Base-by-base conservation (phyloP, 1,284 basidiomycete species). In the Fomes fomentarius region DNA sequence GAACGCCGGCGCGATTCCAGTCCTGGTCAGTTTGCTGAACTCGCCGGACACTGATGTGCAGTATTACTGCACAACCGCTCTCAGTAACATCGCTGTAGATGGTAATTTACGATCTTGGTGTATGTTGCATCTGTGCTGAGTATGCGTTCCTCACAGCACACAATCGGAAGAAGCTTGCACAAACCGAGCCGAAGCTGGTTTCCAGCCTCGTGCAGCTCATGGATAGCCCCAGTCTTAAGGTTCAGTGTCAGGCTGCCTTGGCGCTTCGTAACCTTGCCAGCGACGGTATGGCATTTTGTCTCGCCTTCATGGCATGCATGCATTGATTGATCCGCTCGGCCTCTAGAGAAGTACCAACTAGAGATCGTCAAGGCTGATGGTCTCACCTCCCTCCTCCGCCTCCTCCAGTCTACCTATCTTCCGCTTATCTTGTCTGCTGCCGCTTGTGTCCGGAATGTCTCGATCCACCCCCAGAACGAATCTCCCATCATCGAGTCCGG, bases 1-100 rank as follows among this genome's bases (percentile, higher is more conserved):
- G 65, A 97, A 96, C 64, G 97, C 97, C 24, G 97, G 97, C 12
- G 97, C 97, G 19, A 98, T 99, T 57, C 97, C 97, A 12, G 97
- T 99, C 33, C 85, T 99, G 24, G 97, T 99, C 62, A 91, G 90
- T 67, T 79, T 99, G 34, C 81, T 99, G 53, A 96, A 96, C 69
- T 96, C 94, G n/a, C 86, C 93, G 39, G 96, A 99, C 71, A 99
- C 96, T 19, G 96, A 99, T 71, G 97, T 99, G 2, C 97, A 99
- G 74, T 99, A 99, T 71, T 99, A 99, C 72, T 99, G 97, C 76
- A 99, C 97, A 6, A 99, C 97, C 22, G 97, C 97, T 0, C 76
- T 99, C 59, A 96, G 93, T 71, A 99, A 99, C 73, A 99, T 99
- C 65, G 97, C 97, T 35, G 95, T 98, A 6, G 95, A 98, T 75